A percentile compares a stretch with the other conserved stretches of the same genome.
Conservation (phyloP, 2,329 filamentous ascomycete species). For the Trichoderma atrobrunneum region DNA sequence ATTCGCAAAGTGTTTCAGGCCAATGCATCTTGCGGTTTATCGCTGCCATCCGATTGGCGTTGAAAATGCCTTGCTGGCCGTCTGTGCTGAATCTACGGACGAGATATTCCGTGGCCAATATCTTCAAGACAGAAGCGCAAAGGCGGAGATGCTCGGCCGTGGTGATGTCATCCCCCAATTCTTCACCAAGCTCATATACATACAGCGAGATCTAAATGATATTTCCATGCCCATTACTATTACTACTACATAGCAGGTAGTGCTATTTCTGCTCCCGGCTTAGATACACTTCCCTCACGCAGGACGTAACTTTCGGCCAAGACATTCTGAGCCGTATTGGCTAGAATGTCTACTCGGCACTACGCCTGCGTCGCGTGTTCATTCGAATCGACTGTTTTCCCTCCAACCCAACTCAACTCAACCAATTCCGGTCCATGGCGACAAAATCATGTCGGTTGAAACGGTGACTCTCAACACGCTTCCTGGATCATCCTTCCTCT, state of each 20-base stretch:
- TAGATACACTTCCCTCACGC: not conserved
- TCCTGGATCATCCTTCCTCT: not conserved
- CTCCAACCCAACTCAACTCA: not conserved
- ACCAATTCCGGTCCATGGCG: not conserved
- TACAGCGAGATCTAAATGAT: not conserved
- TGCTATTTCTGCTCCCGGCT: not conserved
- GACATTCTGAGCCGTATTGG: not conserved
- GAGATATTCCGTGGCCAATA: not conserved
- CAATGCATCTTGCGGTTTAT: not conserved
- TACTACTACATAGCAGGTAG: not conserved
- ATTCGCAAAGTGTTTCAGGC: not conserved
- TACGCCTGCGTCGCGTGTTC: not conserved
- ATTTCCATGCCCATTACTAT: not conserved
- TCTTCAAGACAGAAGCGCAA: not conserved
- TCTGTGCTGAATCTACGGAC: not conserved
- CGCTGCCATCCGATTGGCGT: not conserved
- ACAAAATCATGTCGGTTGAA: not conserved
- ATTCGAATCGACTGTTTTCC: not conserved
- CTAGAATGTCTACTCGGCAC: not conserved
- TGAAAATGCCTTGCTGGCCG: not conserved
- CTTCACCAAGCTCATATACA: not conserved
- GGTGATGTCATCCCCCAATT: slow-evolving; percentile 2
- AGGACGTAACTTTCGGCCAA: not conserved
- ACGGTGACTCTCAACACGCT: not conserved
- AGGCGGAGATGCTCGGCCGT: not conserved